Base-by-base conservation (phyloP, 169 alveolate species). In the Babesia bovis region DNA sequence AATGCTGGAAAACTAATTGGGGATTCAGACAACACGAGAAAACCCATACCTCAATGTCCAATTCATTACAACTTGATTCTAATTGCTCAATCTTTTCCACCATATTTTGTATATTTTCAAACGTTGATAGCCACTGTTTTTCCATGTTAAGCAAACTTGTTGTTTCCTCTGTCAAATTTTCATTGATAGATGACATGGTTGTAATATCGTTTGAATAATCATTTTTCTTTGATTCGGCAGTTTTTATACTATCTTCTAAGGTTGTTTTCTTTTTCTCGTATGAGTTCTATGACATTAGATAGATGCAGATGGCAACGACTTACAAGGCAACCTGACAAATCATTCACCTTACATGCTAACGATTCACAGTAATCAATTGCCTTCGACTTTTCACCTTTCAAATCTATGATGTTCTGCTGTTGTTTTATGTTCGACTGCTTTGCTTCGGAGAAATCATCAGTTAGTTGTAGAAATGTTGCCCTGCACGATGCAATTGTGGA, bases 261-360 rank as follows among this genome's bases (percentile, higher is more conserved):
- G 55, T 17, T 17, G 12, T 19, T 13, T 17, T 19, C 6, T 47
- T 19, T 17, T 13, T 26, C 55, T 7, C 19, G 19, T 26, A 47
- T 13, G 12, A 6, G 19, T 47, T 19, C 55, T 47, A 19, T 47
- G 7, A 19, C 32, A 47, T 7, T 47, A 17, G 6, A 47, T 17
- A 40, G 55, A 19, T 47, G 17, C 6, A 17, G 19, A 5, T 12
- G 55, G 13, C 7, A 17, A 10, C 66, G 1, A 1, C 73, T 30
- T 15, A 63, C 73, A 49, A 63, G 50, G n/a, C 32, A 28, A 1
- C 19, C 21, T 49, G 23, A 25, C 60, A 63, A 15, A 7, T 63
- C 47, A 35, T 28, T 23, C 6, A 60, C 44, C 13, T 47, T 40
- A 3, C 36, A 3, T 13, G 30, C 28, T 12, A 36, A 7, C 58